Evolutionary conservation across 2,329 filamentous ascomycete species (phyloP).

Genomic region (Aspergillus arachidicola): DNA sequence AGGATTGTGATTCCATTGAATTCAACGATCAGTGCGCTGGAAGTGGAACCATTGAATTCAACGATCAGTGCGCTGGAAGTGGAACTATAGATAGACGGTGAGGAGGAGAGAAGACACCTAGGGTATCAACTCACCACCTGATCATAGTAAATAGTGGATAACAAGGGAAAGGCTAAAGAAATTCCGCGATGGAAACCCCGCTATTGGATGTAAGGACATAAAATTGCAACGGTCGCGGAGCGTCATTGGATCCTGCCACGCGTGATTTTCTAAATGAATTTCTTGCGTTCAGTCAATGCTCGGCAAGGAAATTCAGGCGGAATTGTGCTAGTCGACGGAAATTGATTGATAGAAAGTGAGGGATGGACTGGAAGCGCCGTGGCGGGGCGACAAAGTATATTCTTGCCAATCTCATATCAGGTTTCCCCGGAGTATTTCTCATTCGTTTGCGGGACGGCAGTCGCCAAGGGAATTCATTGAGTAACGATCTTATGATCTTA

Average conservation of each 20-base stretch:
- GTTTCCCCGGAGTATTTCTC: neutral
- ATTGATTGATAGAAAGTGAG: neutral
- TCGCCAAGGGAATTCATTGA: neutral
- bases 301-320: neutral
- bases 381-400: conserved; percentile 7
- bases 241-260: conserved; percentile 4
- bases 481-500: neutral
- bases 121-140: neutral
- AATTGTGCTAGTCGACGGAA: neutral
- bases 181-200: neutral
- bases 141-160: neutral
- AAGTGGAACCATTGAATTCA: conserved; percentile 1
- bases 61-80: neutral
- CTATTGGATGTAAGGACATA: conserved; percentile 1
- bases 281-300: neutral
- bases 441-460: neutral
- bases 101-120: neutral
- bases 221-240: neutral
- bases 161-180: neutral
- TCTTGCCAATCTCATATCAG: conserved; percentile 14
- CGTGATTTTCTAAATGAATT: neutral
- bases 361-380: conserved; percentile 9
- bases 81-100: neutral
- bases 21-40: neutral
- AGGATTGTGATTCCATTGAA: neutral